Base-by-base conservation (phyloP, 2,329 filamentous ascomycete genomes). In the Xylaria sp. region DNA sequence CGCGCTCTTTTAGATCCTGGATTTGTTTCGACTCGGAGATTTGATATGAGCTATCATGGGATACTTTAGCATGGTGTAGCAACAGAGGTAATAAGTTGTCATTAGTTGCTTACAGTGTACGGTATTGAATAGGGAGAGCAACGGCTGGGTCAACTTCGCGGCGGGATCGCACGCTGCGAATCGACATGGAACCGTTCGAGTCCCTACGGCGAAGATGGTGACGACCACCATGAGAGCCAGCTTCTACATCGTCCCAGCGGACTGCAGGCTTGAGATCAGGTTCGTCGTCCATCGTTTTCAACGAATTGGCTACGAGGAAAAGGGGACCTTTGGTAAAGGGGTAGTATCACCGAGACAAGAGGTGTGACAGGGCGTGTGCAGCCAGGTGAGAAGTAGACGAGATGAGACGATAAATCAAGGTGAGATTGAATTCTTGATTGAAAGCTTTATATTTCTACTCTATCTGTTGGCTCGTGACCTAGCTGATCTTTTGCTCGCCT, bases 101-200 rank as follows among this genome's bases (percentile, higher is more conserved):
- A 50, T 25, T 58, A 34, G n/a, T 36, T 9, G 60, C 81, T 81
- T 81, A 86, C 79, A 86, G 77, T 3, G 84, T 87, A 52, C 85
- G 83, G 73, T 87, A 87, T 69, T 86, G 83, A 61, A 87, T 85
- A n/a, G 85, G 85, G 57, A 87, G 76, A 3, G 78, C 79, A 15
- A 81, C 77, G 2, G 78, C 74, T 4, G 81, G 81, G 63, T 84
- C 81, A 34, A 84, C 79, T 58, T 78, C 77, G 46, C 78, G 78
- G 23, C 78, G 74, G 6, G 80, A 81, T 41, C 76, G 77, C 30
- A 80, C 75, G 53, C 80, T 81, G 60, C 77, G 80, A 65, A 83
- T 82, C 48, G 80, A 82, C 72, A 83, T 76, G 1, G 81, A 83
- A 46, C 81, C 77, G 28, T 61, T 75, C 0, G 81, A 82, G 15